Base-by-base conservation (phyloP, 805 yeast genomes). In the Cephaloascus albidus region DNA sequence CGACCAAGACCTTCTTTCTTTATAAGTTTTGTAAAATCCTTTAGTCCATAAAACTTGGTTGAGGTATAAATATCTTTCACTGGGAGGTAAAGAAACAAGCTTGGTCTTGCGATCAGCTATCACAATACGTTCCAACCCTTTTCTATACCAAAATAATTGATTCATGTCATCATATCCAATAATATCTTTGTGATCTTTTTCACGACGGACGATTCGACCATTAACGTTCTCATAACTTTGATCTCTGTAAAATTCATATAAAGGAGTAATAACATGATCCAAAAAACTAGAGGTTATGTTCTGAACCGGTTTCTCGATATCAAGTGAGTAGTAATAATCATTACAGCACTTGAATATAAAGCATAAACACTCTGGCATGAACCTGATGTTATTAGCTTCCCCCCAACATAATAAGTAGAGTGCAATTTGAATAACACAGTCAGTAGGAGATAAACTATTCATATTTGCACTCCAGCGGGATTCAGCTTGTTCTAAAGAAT, bases 141-240 rank as follows among this genome's bases (percentile, higher is more conserved):
- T 72, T 3, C 77, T 68, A 48, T 82, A 78, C 96, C 96, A 87
- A 52, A 87, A 87, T 31, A 83, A 63, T 51, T 87, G 96, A 53
- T 87, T 87, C 56, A 87, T 78, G 56, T 87, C 96, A 61, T 87
- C 96, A 56, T 87, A 87, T 0, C 96, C 96, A 42, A 87, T 78
- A 3, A 76, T 74, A 20, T 72, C 61, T 14, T 76, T 68, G 52
- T 87, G 90, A 51, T 83, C 90, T 40, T 67, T 72, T 43, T 76
- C 81, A 10, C 65, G 61, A 16, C 66, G 65, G 20, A 68, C 58
- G 53, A 65, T 70, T 18, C 56, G 57, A 0, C 72, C 78, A 16
- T 64, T 69, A 4, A 60, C 55, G 3, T 56, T 47, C 30, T 62
- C 68, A 47, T 70, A 81, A 3, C 72, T 61, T 50, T 78, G 83